Evolutionary conservation across 2,329 filamentous ascomycete species (phyloP), one percentile per base, ranked within the genome.

Genomic region (Herpotrichia juniperi): DNA sequence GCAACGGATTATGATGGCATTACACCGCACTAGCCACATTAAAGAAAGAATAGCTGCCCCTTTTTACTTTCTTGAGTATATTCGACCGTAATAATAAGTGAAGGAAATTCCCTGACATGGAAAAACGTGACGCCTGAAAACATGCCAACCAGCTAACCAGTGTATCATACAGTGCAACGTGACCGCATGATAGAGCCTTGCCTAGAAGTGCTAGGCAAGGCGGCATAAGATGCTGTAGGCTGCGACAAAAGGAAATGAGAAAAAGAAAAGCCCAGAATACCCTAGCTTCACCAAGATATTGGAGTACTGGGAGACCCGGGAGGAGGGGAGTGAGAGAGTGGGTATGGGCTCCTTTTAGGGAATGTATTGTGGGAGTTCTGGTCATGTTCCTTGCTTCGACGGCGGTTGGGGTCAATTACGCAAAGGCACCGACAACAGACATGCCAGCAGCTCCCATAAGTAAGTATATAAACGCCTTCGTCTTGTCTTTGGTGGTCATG

Each of bases 401-500:
- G 7, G 12, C 32, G 7, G 6, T 35, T 8, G 35, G 3, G 19
- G 17, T 40, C 17, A 28, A 48, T 58, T 67, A 73, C 28, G 71
- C 71, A 49, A 73, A 74, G 30, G 70, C 71, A 30, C 70, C 70
- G 16, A 73, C 70, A 34, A 69, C 60, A 4, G 66, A 53, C 72
- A 75, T 75, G 35, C 70, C 71, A 24, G 70, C 69, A 25, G 72
- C 72, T 30, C 72, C 72, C 50, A 75, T 21, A 7, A 75, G 62
- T 1, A 75, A 64, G 52, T 69, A 74, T 51, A 60, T 54, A 63
- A 87, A 84, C 0, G 83, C 84, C 2, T 66, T 58, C 25, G 79
- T 81, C 74, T 83, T 84, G 47, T 81, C 77, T 57, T 77, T 81
- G 62, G 76, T 79, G 2, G 72, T 80, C 76, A 87, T 71, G 2